Conservation (phyloP, 345 rosid species). For the Boechera stricta region DNA sequence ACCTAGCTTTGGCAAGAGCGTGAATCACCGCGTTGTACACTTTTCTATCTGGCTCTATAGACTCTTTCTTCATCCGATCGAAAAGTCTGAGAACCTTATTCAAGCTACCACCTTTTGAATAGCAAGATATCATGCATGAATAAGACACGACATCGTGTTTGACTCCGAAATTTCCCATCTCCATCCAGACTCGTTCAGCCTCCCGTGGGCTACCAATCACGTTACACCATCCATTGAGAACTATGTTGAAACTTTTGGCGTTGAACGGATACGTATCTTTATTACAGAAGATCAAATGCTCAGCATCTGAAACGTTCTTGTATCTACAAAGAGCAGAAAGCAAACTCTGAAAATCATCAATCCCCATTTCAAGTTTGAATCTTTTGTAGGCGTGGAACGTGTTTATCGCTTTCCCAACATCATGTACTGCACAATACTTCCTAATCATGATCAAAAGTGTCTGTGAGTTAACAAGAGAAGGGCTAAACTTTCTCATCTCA, state of each 20-base stretch:
- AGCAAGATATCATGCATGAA: conserved; percentile 74
- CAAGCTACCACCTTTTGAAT: conserved; percentile 74
- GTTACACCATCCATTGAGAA: conserved; percentile 92
- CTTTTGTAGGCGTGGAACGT: conserved; percentile 75
- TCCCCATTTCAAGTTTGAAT: conserved; percentile 64
- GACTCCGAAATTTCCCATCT: conserved; percentile 73
- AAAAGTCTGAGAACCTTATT: conserved; percentile 74
- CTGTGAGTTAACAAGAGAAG: conserved; percentile 71
- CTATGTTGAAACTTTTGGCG: conserved; percentile 81
- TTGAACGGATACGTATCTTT: conserved; percentile 65
- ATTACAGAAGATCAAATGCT: conserved; percentile 84
- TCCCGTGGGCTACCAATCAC: conserved; percentile 73
- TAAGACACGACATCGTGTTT: conserved; percentile 75
- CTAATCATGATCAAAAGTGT: conserved; percentile 89
- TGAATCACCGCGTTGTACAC: conserved; percentile 81
- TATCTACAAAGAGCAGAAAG: conserved; percentile 93
- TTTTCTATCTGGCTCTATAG: conserved; percentile 81
- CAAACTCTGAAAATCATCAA: conserved; percentile 86
- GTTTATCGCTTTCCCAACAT: conserved; percentile 81
- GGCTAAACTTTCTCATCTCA: conserved; percentile 69
- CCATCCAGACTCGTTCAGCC: conserved; percentile 84
- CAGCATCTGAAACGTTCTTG: conserved; percentile 92
- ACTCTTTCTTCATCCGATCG: conserved; percentile 59
- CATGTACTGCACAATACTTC: conserved; percentile 80
- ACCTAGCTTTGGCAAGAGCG: conserved; percentile 79